Evolutionary conservation across 345 rosid genomes (phyloP), one percentile per base, ranked within the genome.

Genomic region (Laguncularia racemosa): DNA sequence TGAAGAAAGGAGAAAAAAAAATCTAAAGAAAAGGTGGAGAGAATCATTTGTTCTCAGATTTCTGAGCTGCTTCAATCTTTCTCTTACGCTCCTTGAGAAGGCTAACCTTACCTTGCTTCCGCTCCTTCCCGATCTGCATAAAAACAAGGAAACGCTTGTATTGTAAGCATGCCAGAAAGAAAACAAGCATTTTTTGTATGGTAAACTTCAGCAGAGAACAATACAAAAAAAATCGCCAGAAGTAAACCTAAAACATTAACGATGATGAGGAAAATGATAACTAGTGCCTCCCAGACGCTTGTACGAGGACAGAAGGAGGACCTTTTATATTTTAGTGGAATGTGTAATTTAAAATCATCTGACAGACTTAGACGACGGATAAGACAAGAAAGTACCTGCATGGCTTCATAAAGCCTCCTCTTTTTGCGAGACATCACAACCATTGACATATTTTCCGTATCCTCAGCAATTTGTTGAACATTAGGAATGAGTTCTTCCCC

Each of bases 401-500:
- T 85, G 48, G 97, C 96, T 16, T 71, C 62, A 16, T 59, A 69
- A 46, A 89, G 88, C 44, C 78, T 78, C 72, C 81, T 85, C 84
- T 79, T 71, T 50, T 76, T 85, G 44, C 88, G 81, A 5, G 96
- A 62, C 92, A 93, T 85, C 60, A 70, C 2, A 40, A 73, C 18
- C 56, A 16, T 52, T 1, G 82, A 38, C 69, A 76, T 71, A 49
- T 49, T 70, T 26, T 73, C 81, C 0, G 52, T 0, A 63, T 86
- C 96, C 21, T 71, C 48, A 0, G 77, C 77, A 50, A 57, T 67
- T 75, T 76, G 91, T 49, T 65, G 51, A 38, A 57, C 5, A 61
- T 73, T 78, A 38, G 68, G 66, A 47, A 10, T 64, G 12, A 75
- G 16, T 56, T 73, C 89, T 63, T 80, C 79, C 44, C 33, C 61